phyloP scores from a whole-genome alignment of 2,329 filamentous ascomycete genomes.

The Ramularia collo-cygni region DNA sequence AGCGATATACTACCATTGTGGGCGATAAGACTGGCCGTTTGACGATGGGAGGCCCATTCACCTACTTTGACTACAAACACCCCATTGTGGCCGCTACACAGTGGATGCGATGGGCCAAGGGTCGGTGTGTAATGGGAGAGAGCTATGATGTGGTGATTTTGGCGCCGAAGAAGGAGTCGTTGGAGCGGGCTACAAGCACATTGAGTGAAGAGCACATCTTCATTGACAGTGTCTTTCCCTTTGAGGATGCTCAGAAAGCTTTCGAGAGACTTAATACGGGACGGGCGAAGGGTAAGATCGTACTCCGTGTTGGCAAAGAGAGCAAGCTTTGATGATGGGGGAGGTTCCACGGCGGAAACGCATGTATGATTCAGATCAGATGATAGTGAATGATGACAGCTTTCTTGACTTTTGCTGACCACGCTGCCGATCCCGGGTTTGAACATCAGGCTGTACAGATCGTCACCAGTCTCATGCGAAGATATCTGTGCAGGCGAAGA shows the following conservation, averaged over 20 bases:
- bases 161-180: constrained; percentile 38
- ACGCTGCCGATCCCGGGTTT: too few relatives aligned
- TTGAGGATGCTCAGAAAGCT: constrained; percentile 45
- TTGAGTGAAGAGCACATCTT: constrained; percentile 47
- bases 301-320: background rate
- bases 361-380: too few relatives aligned
- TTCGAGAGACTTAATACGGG: constrained; percentile 32
- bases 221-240: constrained; percentile 51
- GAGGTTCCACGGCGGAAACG: too few relatives aligned
- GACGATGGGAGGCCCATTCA: constrained; percentile 29
- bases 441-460: too few relatives aligned
- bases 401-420: too few relatives aligned
- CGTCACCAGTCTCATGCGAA: too few relatives aligned
- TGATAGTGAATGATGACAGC: too few relatives aligned
- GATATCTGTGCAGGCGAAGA: too few relatives aligned
- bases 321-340: too few relatives aligned
- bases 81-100: constrained; percentile 21
- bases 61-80: constrained; percentile 24
- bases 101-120: constrained; percentile 29
- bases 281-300: constrained; percentile 27
- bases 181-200: constrained; percentile 49
- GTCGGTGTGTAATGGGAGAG: constrained; percentile 33
- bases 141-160: constrained; percentile 38
- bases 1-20: constrained; percentile 45
- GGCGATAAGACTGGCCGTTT: constrained; percentile 31